These are phyloP conservation scores for Phytopythium kandeliae DNA, from an alignment of 352 stramenopile genomes.

Conservation along the genomic window DNA sequence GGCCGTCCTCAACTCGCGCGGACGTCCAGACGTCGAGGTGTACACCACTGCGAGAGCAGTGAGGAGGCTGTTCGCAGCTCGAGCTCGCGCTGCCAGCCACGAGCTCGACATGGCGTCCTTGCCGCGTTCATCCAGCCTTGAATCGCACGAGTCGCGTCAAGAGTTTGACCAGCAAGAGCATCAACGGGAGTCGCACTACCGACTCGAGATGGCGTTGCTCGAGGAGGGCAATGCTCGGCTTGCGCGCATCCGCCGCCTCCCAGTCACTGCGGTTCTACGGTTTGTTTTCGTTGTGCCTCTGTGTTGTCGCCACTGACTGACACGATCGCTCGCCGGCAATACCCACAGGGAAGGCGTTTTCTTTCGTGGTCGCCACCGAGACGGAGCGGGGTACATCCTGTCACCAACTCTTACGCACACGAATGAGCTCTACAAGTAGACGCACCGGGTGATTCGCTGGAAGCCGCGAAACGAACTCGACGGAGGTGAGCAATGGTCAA, in stretches of 20 bases:
- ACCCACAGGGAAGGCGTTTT: constrained; percentile 1
- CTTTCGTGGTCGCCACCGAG: neutral
- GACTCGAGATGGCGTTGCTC: constrained; percentile 6
- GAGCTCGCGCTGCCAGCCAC: constrained; percentile 9
- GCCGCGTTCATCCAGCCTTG: neutral
- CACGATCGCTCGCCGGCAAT: no score
- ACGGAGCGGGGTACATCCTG: no score
- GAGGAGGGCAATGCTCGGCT: constrained; percentile 27
- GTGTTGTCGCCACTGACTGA: no score
- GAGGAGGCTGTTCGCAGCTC: constrained; percentile 34
- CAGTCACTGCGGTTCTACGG: constrained; percentile 33
- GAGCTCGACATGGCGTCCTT: neutral
- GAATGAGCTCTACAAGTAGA: no score
- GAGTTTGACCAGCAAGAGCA: neutral
- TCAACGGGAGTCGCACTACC: neutral
- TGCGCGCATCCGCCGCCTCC: constrained; percentile 33
- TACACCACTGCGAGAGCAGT: constrained; percentile 35
- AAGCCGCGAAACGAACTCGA: no score
- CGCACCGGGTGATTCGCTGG: no score
- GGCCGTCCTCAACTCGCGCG: constrained; percentile 19
- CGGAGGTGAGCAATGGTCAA: no score
- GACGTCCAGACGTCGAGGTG: constrained; percentile 23
- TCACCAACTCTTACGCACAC: no score
- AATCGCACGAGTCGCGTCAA: neutral
- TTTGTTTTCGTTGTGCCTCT: no score